Base-by-base conservation (phyloP, 345 rosid species). In the Rhodomyrtus tomentosa region DNA sequence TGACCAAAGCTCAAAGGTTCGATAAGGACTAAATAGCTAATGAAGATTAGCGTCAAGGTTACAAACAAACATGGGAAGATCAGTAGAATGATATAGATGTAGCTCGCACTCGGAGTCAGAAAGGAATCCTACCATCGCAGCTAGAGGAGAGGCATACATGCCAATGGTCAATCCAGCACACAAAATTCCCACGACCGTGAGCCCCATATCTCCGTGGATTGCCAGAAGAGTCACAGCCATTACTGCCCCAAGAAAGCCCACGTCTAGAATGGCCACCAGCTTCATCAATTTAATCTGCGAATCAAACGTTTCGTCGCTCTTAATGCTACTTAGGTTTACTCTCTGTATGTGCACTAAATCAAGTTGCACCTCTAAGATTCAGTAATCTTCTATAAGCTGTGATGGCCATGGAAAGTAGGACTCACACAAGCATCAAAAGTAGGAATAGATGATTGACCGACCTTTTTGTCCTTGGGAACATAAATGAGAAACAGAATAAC, bases 121-220 rank as follows among this genome's bases (percentile, higher is more conserved):
- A 81, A 7, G 52, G 82, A 5, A 9, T 27, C 84, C 53, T 87
- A 91, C 96, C 93, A 93, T 90, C 83, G 81, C 91, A 0, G 90
- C 45, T 4, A 91, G 82, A 80, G 96, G 96, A 13, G 96, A 84
- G 18, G 94, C 95, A 62, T 92, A 92, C 96, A 93, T 91, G 85
- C 90, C 91, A 29, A 92, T 86, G 29, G 90, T 91, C 56, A 92
- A 86, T 3, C 38, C 93, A 54, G 91, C 87, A 29, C 95, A 92
- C 38, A 91, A 14, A 81, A 91, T 87, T 52, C 95, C 96, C 58
- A 91, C 90, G 25, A 92, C 87, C 5, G 90, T 90, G 10, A 88
- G 86, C 82, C 90, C 52, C 36, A 87, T 12, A 22, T 55, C 51
- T 55, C 90, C 90, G 81, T 90, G 91, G n/a, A 91, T 83, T 1